Evolutionary conservation across 1,139 yeast genomes (phyloP).

Genomic region (Yamadazyma buinensis): DNA sequence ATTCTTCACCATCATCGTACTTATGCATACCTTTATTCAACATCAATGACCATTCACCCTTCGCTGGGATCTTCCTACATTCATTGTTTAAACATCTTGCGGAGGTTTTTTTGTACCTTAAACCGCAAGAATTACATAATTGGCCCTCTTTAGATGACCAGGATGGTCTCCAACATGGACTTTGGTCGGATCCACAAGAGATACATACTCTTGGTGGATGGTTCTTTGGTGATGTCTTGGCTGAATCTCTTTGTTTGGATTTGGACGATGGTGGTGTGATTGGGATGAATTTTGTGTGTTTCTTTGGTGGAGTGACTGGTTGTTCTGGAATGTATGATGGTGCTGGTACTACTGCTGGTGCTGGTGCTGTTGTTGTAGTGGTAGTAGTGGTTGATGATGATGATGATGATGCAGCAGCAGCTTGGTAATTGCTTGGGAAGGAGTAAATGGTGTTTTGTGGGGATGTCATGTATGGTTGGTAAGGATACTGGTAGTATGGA

Average conservation of each 20-base stretch:
- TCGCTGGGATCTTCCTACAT: slow-evolving; percentile 90
- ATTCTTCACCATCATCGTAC: slow-evolving; percentile 40
- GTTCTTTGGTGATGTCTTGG: slow-evolving; percentile 34
- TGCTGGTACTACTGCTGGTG: too few species aligned
- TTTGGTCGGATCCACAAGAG: slow-evolving; percentile 86
- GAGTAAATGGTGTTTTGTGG: slow-evolving; percentile 9
- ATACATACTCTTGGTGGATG: slow-evolving; percentile 62
- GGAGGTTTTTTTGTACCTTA: slow-evolving; percentile 89
- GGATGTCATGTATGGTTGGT: slow-evolving; percentile 11
- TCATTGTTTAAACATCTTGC: slow-evolving; percentile 75
- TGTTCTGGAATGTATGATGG: slow-evolving; percentile 11
- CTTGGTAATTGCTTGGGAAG: background rate
- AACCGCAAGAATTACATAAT: slow-evolving; percentile 93
- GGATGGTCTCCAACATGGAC: slow-evolving; percentile 98
- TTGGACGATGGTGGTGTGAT: slow-evolving; percentile 43
- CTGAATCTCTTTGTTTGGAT: slow-evolving; percentile 26
- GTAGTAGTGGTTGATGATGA: slow-evolving; percentile 15
- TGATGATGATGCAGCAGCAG: slow-evolving; percentile 6
- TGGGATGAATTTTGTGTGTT: slow-evolving; percentile 35
- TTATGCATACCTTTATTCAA: slow-evolving; percentile 55
- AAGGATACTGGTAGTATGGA: slow-evolving; percentile 3
- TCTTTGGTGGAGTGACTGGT: slow-evolving; percentile 16
- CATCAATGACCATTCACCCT: slow-evolving; percentile 93
- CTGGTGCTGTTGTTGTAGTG: too few species aligned
- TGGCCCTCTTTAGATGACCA: slow-evolving; percentile 91